These are phyloP conservation scores for Gnaphalium uliginosum DNA, from an alignment of 129 eudicot genomes.

Conservation along the genomic window DNA sequence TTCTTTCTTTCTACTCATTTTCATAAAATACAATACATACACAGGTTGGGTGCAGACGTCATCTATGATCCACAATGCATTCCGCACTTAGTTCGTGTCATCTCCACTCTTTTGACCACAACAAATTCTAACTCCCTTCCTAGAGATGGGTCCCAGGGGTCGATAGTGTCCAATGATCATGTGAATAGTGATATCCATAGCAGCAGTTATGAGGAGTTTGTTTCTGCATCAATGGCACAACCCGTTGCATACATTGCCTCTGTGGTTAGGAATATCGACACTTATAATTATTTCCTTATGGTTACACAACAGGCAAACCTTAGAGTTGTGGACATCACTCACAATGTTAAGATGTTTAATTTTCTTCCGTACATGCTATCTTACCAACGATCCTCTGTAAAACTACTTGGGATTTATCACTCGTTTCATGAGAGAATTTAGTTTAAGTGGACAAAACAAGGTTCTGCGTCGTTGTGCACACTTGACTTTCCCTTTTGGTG, in stretches of 20 bases:
- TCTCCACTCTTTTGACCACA: constrained; percentile 52
- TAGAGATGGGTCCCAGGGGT: not conserved
- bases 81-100: constrained; percentile 72
- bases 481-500: not conserved
- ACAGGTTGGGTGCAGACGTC: constrained; percentile 89
- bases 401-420: constrained; percentile 34
- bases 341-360: constrained; percentile 38
- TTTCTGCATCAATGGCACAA: constrained; percentile 22
- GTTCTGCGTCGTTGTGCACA: not conserved
- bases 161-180: not conserved
- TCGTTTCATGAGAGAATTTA: constrained; percentile 9
- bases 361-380: constrained; percentile 84
- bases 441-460: not conserved
- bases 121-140: constrained; percentile 24
- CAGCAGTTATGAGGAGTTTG: constrained; percentile 20
- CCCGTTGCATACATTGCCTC: constrained; percentile 83
- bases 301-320: constrained; percentile 55
- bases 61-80: constrained; percentile 82
- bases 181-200: not conserved
- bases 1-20: not conserved
- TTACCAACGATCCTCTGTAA: constrained; percentile 49
- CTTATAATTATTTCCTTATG: constrained; percentile 57
- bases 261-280: constrained; percentile 71
- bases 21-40: not conserved
- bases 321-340: constrained; percentile 56